Evolutionary conservation across 768 basidiomycete genomes (phyloP).

Genomic region (Suillus americanus): DNA sequence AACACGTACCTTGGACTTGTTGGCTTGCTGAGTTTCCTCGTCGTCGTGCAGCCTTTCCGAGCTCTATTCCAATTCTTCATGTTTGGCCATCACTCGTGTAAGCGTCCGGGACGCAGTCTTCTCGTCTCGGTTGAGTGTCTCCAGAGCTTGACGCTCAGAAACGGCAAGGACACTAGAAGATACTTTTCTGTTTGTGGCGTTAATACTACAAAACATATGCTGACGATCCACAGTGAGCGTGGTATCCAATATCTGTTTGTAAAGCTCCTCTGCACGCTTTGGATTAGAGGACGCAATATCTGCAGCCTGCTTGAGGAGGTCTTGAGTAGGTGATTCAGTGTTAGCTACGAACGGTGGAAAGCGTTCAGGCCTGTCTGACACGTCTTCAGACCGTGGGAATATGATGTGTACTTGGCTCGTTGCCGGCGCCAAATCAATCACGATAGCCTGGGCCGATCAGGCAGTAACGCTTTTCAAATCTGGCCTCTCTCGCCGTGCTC

Average conservation of each 20-base stretch:
- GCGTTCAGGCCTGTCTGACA: constrained; percentile 19
- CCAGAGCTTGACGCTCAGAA: constrained; percentile 83
- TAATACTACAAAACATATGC: not conserved
- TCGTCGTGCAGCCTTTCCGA: too few relatives aligned
- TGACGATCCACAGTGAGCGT: too few relatives aligned
- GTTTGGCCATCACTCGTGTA: constrained; percentile 44
- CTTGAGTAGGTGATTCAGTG: constrained; percentile 17
- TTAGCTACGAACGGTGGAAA: not conserved
- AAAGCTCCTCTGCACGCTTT: constrained; percentile 67
- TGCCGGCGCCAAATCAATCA: too few relatives aligned
- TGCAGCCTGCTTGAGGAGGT: constrained; percentile 48
- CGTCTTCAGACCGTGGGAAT: constrained; percentile 32
- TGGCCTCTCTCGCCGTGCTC: too few relatives aligned
- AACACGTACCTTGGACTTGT: too few relatives aligned
- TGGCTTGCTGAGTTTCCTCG: too few relatives aligned
- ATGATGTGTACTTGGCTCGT: constrained; percentile 2
- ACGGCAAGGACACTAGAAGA: constrained; percentile 77
- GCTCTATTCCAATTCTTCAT: too few relatives aligned
- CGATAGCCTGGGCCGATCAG: too few relatives aligned
- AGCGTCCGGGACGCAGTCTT: constrained; percentile 69
- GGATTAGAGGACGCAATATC: constrained; percentile 46
- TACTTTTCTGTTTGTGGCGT: constrained; percentile 57
- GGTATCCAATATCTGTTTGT: constrained; percentile 68
- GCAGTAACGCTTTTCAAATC: too few relatives aligned
- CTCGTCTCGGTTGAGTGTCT: constrained; percentile 78